Percentiles rank a stretch among this genome's conserved stretches.
Conservation (phyloP, 208 protist genomes). For the Trypanosomatidae sp. region DNA sequence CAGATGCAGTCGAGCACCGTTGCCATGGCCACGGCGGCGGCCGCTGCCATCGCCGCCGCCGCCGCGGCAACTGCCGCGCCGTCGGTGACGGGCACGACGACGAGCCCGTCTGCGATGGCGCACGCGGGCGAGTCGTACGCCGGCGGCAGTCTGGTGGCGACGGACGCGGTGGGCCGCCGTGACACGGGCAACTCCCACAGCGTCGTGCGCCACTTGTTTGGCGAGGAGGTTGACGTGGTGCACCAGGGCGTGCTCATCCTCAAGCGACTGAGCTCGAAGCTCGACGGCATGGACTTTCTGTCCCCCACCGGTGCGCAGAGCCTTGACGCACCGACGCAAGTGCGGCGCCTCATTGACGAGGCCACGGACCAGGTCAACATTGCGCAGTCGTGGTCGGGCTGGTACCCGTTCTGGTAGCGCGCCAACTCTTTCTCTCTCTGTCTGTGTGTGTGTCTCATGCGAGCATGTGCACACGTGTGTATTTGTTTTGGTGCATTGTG, state of each 20-base stretch:
- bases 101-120: neutral
- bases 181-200: constrained; percentile 9
- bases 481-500: neutral
- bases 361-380: constrained; percentile 79
- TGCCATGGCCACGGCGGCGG: too few species aligned
- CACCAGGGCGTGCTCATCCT: constrained; percentile 78
- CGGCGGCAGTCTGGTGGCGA: neutral
- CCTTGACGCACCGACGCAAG: constrained; percentile 62
- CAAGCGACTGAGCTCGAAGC: constrained; percentile 68
- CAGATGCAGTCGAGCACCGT: too few species aligned
- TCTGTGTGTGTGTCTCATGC: neutral
- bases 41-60: too few species aligned
- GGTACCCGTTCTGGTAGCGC: constrained; percentile 83
- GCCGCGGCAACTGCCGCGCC: too few species aligned
- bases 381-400: constrained; percentile 83
- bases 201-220: constrained; percentile 24
- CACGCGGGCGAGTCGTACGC: neutral
- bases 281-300: constrained; percentile 69
- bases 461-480: neutral
- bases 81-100: too few species aligned
- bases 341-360: constrained; percentile 68
- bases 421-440: neutral
- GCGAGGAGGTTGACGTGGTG: constrained; percentile 59
- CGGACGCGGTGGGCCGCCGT: constrained; percentile 7
- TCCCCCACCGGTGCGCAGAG: constrained; percentile 7